Evolutionary conservation across 202 grass and related monocot genomes (phyloP), one percentile per base, ranked within the genome.

Genomic region (Bolboschoenoplectus hybrid): DNA sequence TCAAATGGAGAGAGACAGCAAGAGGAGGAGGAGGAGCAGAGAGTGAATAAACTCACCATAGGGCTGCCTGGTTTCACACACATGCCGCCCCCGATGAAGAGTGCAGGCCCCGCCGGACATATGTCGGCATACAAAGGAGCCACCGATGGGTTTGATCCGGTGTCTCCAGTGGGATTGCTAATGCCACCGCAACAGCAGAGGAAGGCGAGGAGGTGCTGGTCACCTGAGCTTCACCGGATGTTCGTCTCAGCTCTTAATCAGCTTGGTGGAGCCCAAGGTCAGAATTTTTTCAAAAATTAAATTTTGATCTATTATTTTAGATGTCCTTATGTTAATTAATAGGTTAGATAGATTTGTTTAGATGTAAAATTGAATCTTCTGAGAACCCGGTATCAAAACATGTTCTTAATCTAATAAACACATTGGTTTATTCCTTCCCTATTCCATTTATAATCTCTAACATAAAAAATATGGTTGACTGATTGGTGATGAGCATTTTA

Each of bases 151-250:
- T 7, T 61, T 62, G 17, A 61, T 49, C 58, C 85, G 57, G 63
- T 87, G 49, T 83, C 88, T 0, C 85, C 87, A 3, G 88, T 72
- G 61, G 34, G 77, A 44, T 86, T 89, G 32, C 90, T 87, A 67
- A 82, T 85, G 61, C 63, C 91, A n/a, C 84, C 85, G 2, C 89
- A 95, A 17, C 74, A 77, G 36, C 71, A 86, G 4, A 94, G 93
- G 86, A 99, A 99, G 97, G 46, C 92, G 6, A 94, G 97, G 81
- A 82, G 97, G 62, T 97, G 93, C 88, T 99, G 97, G 97, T 99
- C 97, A 17, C 87, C 86, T 16, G 97, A 97, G 63, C 90, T 99
- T 39, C 97, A 99, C 91, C 87, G 87, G 67, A 82, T 85, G 58
- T 99, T 99, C 16, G 90, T 99, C 19, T 63, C 85, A 6, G 93